Base-by-base conservation (phyloP, 2,329 filamentous ascomycete genomes). In the Apiospora phragmitis region DNA sequence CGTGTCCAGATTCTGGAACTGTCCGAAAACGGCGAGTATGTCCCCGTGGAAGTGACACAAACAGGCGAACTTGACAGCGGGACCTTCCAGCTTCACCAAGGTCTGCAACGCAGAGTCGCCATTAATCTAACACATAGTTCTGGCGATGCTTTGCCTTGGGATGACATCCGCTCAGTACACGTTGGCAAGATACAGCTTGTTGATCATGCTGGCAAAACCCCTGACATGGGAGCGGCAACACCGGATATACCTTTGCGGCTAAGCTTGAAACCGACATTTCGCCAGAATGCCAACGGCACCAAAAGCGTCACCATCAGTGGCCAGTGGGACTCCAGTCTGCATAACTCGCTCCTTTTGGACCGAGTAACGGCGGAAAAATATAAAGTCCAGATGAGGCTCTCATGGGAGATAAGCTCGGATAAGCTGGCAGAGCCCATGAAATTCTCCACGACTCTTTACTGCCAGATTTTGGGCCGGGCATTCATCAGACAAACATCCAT, bases 321-420 rank as follows among this genome's bases (percentile, higher is more conserved):
- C 0, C 95, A 98, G 78, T 99, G 96, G 96, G 96, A 99, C 79
- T 98, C 95, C 0, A 97, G 94, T 77, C 86, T 96, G 74, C 96
- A 99, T 81, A 91, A 91, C 73, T 98, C 96, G 7, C 85, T 97
- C n/a, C 86, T 98, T 18, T 89, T 99, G n/a, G 95, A 99, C 81
- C 91, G 95, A 35, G 92, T 94, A 1, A 98, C 96, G 1, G 90
- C 93, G n/a, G 95, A 98, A 71, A 96, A 94, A 79, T 95, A 96
- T 80, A 92, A 93, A 59, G 93, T 99, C 26, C 95, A 97, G 80
- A 91, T 98, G 82, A 91, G 92, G 0, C 84, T 98, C 14, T 88
- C 90, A 21, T 98, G 95, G 94, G 93, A 97, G 76, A 90, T 98
- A 38, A 88, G 88, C 71, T 97, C 94, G 1, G 89, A 91, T 70